Evolutionary conservation across 371 early-diverging fungal genomes (phyloP), one percentile per base, ranked within the genome.

Genomic region (Apophysomyces variabilis): DNA sequence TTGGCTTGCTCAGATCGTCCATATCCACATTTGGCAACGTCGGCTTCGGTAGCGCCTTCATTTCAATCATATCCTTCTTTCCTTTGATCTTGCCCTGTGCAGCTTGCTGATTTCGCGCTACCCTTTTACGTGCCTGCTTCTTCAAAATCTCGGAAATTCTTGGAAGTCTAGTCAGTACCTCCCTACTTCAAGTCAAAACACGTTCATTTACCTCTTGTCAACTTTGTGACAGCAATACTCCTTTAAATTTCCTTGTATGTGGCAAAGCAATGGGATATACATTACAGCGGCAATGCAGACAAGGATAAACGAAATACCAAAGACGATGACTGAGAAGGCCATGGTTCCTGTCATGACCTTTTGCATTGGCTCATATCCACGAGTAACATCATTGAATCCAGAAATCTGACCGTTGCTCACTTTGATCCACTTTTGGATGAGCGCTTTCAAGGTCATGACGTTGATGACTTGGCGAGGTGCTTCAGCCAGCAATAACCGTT

Each of bases 191-290:
- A 35, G 7, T 8, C 59, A n/a, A 26, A 26, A 26, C 32, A 26
- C 32, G 32, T 26, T 58, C 13, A 4, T 68, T 68, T 77, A 86
- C 78, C 95, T 78, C 72, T 95, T 96, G 75, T 95, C 96, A 14
- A 96, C 89, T 74, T 92, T 93, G 80, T 94, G 93, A 69, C 93
- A 93, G 68, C 93, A 93, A 68, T 91, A 96, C 70, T 96, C 96
- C 74, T 96, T 96, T 61, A 96, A 76, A 67, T 95, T 96, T 18
- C 96, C 96, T 39, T 86, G 89, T 61, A 96, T 93, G 58, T 87
- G 84, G 70, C 87, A 89, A 38, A 94, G 72, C 41, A 96, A 73
- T 7, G 95, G 96, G 39, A 96, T 82, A 69, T 96, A 96, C 38
- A 93, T 46, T 37, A 93, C 62, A 13, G 80, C 77, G 14, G 95